Conservation (phyloP, 768 basidiomycete species). For the Lactarius pseudohatsudake region DNA sequence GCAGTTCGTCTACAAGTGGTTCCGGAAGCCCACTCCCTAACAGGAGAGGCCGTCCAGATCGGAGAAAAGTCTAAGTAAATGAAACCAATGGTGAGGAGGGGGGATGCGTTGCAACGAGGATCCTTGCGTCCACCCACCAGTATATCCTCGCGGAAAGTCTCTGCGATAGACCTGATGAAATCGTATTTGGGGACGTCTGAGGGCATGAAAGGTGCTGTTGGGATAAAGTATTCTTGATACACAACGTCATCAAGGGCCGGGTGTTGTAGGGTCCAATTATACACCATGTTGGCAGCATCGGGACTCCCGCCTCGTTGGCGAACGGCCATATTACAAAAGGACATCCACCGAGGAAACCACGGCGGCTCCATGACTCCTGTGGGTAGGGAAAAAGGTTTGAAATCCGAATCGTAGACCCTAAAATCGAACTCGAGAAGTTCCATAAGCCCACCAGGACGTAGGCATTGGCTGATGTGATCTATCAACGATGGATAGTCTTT, state of each 20-base stretch:
- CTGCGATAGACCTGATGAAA: conserved; percentile 16
- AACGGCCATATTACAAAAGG: conserved; percentile 53
- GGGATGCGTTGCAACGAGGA: background rate
- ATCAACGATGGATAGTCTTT: conserved; percentile 63
- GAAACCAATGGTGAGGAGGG: conserved; percentile 7
- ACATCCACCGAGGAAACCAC: conserved; percentile 65
- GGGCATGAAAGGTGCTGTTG: conserved; percentile 51
- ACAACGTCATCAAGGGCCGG: conserved; percentile 59
- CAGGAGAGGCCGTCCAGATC: conserved; percentile 64
- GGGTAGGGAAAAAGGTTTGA: conserved; percentile 44
- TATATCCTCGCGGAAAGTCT: conserved; percentile 58
- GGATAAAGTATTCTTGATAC: conserved; percentile 61
- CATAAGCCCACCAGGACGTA: conserved; percentile 70
- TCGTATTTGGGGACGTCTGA: conserved; percentile 35
- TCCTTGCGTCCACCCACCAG: conserved; percentile 38
- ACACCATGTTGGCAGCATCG: conserved; percentile 58
- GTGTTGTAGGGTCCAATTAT: conserved; percentile 54
- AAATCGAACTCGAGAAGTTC: conserved; percentile 72
- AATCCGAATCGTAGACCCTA: conserved; percentile 53
- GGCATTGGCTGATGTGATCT: conserved; percentile 62
- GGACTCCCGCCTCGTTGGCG: conserved; percentile 57
- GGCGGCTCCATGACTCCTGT: conserved; percentile 48
- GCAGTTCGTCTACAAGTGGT: conserved; percentile 52
- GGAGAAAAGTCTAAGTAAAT: conserved; percentile 55
- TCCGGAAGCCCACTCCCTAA: conserved; percentile 60